Percentiles rank a stretch among this genome's conserved stretches.
These are phyloP conservation scores for Solanum pennellii DNA, from an alignment of 257 asterid species.

Conservation along the genomic window DNA sequence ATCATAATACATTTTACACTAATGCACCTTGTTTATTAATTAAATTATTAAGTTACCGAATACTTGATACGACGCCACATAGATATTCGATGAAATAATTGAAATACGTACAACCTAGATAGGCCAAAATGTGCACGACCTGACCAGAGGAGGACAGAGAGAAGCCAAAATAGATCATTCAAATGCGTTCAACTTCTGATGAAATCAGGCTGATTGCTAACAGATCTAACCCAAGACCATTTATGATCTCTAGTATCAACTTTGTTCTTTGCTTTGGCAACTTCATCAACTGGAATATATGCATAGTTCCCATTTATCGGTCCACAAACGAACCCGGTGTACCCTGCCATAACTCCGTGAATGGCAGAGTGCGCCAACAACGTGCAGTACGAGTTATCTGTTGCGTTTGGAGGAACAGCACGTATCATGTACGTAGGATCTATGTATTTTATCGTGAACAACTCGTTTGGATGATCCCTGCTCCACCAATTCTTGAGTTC, in stretches of 20 bases:
- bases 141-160: neutral
- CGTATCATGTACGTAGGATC: conserved; percentile 87
- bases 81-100: neutral
- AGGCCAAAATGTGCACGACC: neutral
- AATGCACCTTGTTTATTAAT: neutral
- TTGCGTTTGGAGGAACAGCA: conserved; percentile 57
- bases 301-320: conserved; percentile 65
- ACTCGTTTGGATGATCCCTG: conserved; percentile 45
- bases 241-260: conserved; percentile 56
- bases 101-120: neutral
- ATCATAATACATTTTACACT: neutral
- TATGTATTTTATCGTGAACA: conserved; percentile 56
- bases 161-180: neutral
- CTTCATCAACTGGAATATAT: conserved; percentile 68
- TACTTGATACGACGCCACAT: neutral
- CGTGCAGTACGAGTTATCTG: conserved; percentile 65
- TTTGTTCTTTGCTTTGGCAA: conserved; percentile 47
- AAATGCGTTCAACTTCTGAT: neutral
- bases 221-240: conserved; percentile 90
- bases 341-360: conserved; percentile 88
- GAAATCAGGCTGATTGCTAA: conserved; percentile 79
- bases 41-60: neutral
- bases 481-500: conserved; percentile 79
- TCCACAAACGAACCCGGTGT: conserved; percentile 64
- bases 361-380: conserved; percentile 64